Conservation (phyloP, 2,329 filamentous ascomycete species). For the Neonectria faginata region DNA sequence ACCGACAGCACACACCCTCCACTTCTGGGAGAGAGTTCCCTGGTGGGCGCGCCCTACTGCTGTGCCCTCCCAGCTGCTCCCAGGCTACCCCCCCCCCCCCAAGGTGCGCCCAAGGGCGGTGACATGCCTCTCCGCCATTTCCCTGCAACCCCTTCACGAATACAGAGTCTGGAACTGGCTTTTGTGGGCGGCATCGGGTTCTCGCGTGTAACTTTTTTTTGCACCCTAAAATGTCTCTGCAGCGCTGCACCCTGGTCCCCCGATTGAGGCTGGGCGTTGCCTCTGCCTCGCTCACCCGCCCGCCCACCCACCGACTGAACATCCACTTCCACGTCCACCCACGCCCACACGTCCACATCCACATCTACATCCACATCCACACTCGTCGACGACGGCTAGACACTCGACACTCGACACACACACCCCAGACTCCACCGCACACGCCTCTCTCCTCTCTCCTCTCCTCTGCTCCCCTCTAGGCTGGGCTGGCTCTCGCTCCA, state of each 20-base stretch:
- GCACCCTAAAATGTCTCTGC: slow-evolving; percentile 25
- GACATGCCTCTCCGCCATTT: slow-evolving; percentile 37
- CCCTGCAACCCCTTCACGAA: slow-evolving; percentile 30
- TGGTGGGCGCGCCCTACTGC: slow-evolving; percentile 9
- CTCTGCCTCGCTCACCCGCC: slow-evolving; percentile 24
- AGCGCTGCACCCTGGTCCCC: slow-evolving; percentile 25
- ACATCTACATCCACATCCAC: slow-evolving; percentile 11
- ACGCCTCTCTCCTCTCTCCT: slow-evolving; percentile 22
- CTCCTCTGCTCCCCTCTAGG: slow-evolving; percentile 21
- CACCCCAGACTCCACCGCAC: slow-evolving; percentile 22
- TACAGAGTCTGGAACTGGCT: slow-evolving; percentile 40
- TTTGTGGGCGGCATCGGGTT: slow-evolving; percentile 27
- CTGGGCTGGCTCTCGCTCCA: slow-evolving; percentile 28
- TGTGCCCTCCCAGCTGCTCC: background rate
- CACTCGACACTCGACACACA: slow-evolving; percentile 19
- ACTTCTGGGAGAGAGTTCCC: slow-evolving; percentile 19
- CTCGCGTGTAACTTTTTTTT: slow-evolving; percentile 35
- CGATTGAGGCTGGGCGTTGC: slow-evolving; percentile 33
- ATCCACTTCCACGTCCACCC: slow-evolving; percentile 9
- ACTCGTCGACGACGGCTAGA: slow-evolving; percentile 3
- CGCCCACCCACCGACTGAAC: slow-evolving; percentile 15
- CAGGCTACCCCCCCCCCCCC: slow-evolving; percentile 13
- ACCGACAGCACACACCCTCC: slow-evolving; percentile 16
- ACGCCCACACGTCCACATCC: no score
- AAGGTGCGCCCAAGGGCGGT: slow-evolving; percentile 24